A percentile compares a stretch with the other conserved stretches of the same genome.
These are phyloP conservation scores for Blastobotrys robertii DNA, from an alignment of 805 yeast genomes.

Conservation along the genomic window DNA sequence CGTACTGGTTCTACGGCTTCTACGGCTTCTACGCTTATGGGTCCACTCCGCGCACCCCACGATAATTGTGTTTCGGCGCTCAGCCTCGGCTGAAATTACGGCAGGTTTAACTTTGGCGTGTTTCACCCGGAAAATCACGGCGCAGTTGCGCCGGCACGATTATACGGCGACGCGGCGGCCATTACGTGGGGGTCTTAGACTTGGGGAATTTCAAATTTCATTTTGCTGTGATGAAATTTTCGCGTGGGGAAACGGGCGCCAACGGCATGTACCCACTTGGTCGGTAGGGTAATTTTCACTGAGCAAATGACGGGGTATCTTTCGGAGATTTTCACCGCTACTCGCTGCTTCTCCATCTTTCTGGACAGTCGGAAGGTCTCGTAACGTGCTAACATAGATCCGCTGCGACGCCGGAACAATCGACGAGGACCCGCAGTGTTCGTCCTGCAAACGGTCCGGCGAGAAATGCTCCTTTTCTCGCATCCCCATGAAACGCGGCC, in stretches of 20 bases:
- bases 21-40: too few species aligned
- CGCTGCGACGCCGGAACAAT: constrained; percentile 30
- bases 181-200: not conserved
- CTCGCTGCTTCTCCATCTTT: too few species aligned
- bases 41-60: not conserved
- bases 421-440: constrained; percentile 31
- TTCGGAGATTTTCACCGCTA: too few species aligned
- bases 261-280: too few species aligned
- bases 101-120: not conserved
- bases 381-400: constrained; percentile 20
- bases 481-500: constrained; percentile 53
- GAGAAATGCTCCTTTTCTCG: constrained; percentile 47
- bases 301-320: too few species aligned
- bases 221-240: too few species aligned
- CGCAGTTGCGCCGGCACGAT: not conserved
- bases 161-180: not conserved
- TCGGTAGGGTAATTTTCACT: too few species aligned
- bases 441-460: constrained; percentile 42
- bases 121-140: constrained; percentile 1
- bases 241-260: too few species aligned
- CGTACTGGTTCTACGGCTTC: not conserved
- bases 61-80: not conserved
- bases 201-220: not conserved
- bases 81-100: not conserved
- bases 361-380: too few species aligned